Base-by-base conservation (phyloP, 768 basidiomycete genomes). In the Mycena albidolilacea region DNA sequence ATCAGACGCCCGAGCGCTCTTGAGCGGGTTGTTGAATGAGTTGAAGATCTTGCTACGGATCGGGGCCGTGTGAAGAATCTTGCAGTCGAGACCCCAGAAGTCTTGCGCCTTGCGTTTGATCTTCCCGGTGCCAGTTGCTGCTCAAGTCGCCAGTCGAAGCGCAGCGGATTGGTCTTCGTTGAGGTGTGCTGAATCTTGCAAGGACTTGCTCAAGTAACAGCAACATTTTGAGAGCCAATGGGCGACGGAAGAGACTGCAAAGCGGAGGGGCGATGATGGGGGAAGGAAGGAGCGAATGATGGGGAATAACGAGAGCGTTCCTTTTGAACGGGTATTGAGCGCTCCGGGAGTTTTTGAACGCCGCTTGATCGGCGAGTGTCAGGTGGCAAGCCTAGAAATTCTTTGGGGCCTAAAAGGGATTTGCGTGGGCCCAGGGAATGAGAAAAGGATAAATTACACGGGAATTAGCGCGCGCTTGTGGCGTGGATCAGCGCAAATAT, bases 301-400 rank as follows among this genome's bases (percentile, higher is more conserved):
- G 52, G 52, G 52, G n/a, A 54, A 54, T n/a, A 54, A 54, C 9
- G 52, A 6, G 21, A 30, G 52, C 52, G 52, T 54, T 15, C 52
- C 52, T 54, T 54, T 54, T 54, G 52, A 54, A 54, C 23, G 52
- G 52, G 52, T 21, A 7, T 54, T 54, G 52, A 54, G 52, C 52
- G 52, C 52, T 54, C 52, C 52, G 23, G 5, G 9, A 54, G 52
- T 8, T 8, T 7, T 54, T 54, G n/a, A 54, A 48, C 46, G 46
- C 46, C 15, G 8, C 15, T 15, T 54, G 52, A 30, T 30, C 30
- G 30, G 30, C 30, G 30, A 30, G 46, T 30, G 46, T 48, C 46
- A 48, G 46, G 14, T 48, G 46, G 46, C 46, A 15, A 48, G 19
- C 46, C 9, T 44, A 44, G 43, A 44, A 14, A 44, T 10, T 44